Conservation (phyloP, 805 yeast species). For the Sungouiozyma ichnusensis region DNA sequence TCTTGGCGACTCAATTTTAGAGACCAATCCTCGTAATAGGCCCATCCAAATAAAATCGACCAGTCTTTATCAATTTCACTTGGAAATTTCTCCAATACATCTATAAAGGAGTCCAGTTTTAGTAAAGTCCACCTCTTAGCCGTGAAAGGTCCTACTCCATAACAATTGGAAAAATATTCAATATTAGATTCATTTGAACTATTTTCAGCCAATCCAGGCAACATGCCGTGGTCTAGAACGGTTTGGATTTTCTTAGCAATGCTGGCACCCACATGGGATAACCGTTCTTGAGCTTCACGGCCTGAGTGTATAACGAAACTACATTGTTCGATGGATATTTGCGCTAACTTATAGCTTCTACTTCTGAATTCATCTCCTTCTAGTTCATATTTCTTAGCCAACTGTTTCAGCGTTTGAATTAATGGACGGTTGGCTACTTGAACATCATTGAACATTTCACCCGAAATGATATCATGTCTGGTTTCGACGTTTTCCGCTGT, state of each 20-base stretch:
- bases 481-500: not conserved
- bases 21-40: constrained; percentile 26
- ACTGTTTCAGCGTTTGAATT: constrained; percentile 10
- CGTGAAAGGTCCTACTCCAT: constrained; percentile 21
- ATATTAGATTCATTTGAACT: constrained; percentile 9
- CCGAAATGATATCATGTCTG: not conserved
- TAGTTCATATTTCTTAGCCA: constrained; percentile 16
- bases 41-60: constrained; percentile 25
- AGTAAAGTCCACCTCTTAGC: constrained; percentile 19
- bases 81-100: constrained; percentile 12
- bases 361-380: constrained; percentile 23
- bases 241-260: constrained; percentile 24
- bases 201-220: constrained; percentile 17
- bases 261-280: constrained; percentile 20
- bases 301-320: constrained; percentile 18
- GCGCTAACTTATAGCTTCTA: constrained; percentile 23
- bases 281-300: constrained; percentile 15
- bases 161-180: constrained; percentile 21
- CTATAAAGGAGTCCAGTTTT: constrained; percentile 12
- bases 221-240: constrained; percentile 15
- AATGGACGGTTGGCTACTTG: constrained; percentile 3
- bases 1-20: constrained; percentile 17
- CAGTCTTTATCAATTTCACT: constrained; percentile 15
- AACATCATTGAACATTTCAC: constrained; percentile 8
- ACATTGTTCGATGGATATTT: constrained; percentile 13